phyloP scores from a whole-genome alignment of 2,329 filamentous ascomycete genomes.

The Colletotrichum filicis region DNA sequence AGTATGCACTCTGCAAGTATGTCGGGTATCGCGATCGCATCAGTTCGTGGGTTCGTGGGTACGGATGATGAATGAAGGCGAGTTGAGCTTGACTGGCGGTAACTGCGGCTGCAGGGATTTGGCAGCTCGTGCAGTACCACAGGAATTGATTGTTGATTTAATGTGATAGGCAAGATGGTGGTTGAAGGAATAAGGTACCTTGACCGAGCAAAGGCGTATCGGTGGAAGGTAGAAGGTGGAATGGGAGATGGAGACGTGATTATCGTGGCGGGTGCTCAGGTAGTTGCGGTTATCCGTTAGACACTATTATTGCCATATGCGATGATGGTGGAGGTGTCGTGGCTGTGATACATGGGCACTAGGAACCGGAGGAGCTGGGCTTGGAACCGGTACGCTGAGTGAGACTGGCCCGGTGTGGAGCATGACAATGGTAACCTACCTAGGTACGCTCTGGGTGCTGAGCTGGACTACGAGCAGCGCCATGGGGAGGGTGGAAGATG shows the following conservation, averaged over 20 bases:
- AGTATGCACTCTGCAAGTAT: not conserved
- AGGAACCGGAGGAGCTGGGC: conserved; percentile 1
- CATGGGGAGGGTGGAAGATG: too few species aligned
- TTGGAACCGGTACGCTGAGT: not conserved
- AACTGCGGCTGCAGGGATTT: not conserved
- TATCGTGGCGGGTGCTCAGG: not conserved
- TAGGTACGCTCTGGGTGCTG: not conserved
- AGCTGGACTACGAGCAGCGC: too few species aligned
- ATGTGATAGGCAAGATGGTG: not conserved
- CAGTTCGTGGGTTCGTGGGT: not conserved
- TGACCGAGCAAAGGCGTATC: not conserved
- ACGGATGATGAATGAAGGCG: not conserved
- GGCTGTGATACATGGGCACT: not conserved
- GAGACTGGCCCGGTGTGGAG: conserved; percentile 8
- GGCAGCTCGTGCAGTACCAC: not conserved
- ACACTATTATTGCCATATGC: not conserved
- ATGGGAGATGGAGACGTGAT: not conserved
- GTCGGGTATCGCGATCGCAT: not conserved
- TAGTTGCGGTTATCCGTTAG: conserved; percentile 6
- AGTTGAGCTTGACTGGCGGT: not conserved
- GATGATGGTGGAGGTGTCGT: conserved; percentile 4
- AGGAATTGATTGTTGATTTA: not conserved
- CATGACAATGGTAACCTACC: not conserved
- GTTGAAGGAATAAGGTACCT: not conserved
- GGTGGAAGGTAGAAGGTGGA: not conserved